Evolutionary conservation across 139 green algal species (phyloP).

Genomic region (Diplosphaera chodatii): DNA sequence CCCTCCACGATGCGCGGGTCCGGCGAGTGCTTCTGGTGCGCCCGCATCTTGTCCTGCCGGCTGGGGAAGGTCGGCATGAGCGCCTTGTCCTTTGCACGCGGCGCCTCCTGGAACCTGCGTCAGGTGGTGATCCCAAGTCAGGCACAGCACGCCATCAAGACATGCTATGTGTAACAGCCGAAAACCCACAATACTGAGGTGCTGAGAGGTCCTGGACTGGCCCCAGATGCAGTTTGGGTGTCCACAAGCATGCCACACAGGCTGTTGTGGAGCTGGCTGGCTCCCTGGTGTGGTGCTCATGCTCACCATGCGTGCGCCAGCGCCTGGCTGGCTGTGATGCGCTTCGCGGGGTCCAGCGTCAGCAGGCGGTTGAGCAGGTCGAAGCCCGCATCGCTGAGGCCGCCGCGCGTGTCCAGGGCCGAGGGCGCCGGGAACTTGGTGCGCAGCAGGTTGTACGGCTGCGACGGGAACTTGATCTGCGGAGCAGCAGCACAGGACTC

Average conservation of each 20-base stretch:
- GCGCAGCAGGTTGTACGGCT: conserved; percentile 30
- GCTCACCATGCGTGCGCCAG: conserved; percentile 42
- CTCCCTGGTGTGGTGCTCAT: not conserved
- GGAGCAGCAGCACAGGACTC: no score
- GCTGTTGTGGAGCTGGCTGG: no score
- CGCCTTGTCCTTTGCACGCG: conserved; percentile 36
- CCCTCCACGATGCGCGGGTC: conserved; percentile 5
- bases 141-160: not conserved
- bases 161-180: not conserved
- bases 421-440: conserved; percentile 34
- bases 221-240: no score
- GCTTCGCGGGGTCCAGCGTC: conserved; percentile 37
- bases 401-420: conserved; percentile 21
- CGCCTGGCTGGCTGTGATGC: conserved; percentile 46
- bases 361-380: conserved; percentile 52
- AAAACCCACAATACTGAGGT: no score
- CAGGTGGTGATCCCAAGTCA: no score
- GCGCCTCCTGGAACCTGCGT: conserved; percentile 42
- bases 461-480: conserved; percentile 22
- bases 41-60: conserved; percentile 7
- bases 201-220: no score
- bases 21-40: not conserved
- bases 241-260: no score
- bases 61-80: conserved; percentile 54
- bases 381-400: conserved; percentile 49